Base-by-base conservation (phyloP, 1,139 yeast genomes). In the Pichia sp. region DNA sequence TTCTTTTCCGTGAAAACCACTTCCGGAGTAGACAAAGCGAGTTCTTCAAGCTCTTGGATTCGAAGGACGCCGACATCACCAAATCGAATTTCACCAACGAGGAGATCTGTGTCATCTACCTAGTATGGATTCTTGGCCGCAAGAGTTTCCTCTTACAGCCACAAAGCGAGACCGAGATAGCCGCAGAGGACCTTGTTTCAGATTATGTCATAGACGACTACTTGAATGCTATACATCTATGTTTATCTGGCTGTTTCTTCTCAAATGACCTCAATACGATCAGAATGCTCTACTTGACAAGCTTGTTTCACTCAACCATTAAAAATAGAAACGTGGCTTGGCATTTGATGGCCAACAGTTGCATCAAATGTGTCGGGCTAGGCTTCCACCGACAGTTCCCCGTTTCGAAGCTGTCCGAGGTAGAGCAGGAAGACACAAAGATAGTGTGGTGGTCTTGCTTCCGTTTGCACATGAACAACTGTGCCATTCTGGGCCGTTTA, bases 261-360 rank as follows among this genome's bases (percentile, higher is more conserved):
- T 67, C 71, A 4, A 73, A 75, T 0, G 62, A 69, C 4, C 49
- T 71, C 5, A 65, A 66, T 43, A 71, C 76, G 0, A 69, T 75
- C 10, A 64, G 71, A 42, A 64, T 72, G 47, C 56, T 74, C 4
- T 67, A 67, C 49, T 58, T 73, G 10, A 61, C 73, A 34, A 68
- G 75, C 0, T 58, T 70, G 6, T 71, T 70, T 58, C 62, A 72
- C 48, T 70, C 71, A 51, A 64, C 72, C 10, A 66, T 64, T 44
- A 70, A 67, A 59, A 72, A 71, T 52, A 65, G 75, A 49, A 77
- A 73, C 53, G 67, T 72, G 5, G 67, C 73, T 1, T 75, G 74
- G 71, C 68, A 72, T 45, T 54, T 75, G 41, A 57, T 70, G 43
- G 72, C 74, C 8, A 57, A 71, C 10, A 74, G 74, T 3, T 63